These are phyloP conservation scores for Suhomyces choctaworum DNA, from an alignment of 1,139 yeast genomes.

Conservation along the genomic window DNA sequence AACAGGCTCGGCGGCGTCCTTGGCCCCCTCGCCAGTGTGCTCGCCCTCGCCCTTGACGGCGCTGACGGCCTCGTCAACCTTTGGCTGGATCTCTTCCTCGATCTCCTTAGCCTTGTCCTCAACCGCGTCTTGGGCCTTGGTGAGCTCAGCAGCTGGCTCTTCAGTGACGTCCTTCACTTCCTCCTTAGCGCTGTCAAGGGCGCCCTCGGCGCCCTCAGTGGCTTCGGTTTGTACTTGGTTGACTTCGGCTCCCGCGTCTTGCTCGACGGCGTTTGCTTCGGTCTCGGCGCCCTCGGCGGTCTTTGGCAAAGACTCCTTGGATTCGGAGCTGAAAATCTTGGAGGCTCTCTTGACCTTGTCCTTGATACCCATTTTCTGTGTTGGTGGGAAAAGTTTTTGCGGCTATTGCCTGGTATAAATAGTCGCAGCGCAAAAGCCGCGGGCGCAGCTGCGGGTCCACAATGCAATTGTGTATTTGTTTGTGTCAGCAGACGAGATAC, in stretches of 20 bases:
- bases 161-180: neutral
- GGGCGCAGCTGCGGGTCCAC: constrained; percentile 10
- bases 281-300: constrained; percentile 17
- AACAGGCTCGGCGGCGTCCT: constrained; percentile 12
- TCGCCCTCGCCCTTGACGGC: constrained; percentile 18
- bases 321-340: constrained; percentile 37
- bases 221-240: constrained; percentile 16
- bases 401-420: constrained; percentile 8
- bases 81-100: constrained; percentile 17
- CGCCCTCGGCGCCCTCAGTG: constrained; percentile 14
- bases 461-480: constrained; percentile 7
- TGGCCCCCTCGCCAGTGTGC: constrained; percentile 9
- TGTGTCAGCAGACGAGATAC: constrained; percentile 5
- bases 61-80: constrained; percentile 8
- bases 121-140: constrained; percentile 10
- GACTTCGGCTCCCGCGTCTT: constrained; percentile 12
- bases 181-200: constrained; percentile 4
- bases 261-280: constrained; percentile 13
- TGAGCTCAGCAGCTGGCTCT: constrained; percentile 14
- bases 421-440: constrained; percentile 2
- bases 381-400: constrained; percentile 3
- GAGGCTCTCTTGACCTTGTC: constrained; percentile 50
- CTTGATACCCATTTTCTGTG: constrained; percentile 41
- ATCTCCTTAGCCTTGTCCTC: constrained; percentile 6
- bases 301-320: constrained; percentile 28